Conservation (phyloP, 345 rosid genomes). For the Camelina hispida region DNA sequence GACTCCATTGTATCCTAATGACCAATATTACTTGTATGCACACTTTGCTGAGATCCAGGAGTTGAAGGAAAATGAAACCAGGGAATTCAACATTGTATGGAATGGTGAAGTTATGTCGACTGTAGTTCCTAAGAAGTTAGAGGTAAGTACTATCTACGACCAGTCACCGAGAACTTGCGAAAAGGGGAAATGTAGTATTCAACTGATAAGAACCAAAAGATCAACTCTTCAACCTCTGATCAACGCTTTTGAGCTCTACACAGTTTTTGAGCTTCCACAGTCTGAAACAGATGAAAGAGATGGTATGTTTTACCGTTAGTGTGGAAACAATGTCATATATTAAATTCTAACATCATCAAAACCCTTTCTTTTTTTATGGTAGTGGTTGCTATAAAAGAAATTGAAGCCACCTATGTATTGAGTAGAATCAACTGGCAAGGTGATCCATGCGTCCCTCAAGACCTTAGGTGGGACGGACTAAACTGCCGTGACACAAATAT, state of each 20-base stretch:
- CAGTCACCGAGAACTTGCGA: neutral
- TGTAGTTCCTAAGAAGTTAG: neutral
- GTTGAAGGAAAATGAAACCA: conserved; percentile 16
- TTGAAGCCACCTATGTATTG: neutral
- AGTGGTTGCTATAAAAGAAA: conserved; percentile 6
- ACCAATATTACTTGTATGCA: conserved; percentile 5
- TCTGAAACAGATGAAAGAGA: conserved; percentile 18
- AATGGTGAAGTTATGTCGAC: conserved; percentile 23
- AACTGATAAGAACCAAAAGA: conserved; percentile 5
- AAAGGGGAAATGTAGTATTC: neutral
- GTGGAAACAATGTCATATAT: too few relatives aligned
- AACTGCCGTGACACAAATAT: neutral
- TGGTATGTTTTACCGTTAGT: neutral
- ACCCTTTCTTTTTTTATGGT: neutral
- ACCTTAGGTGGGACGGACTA: conserved; percentile 12
- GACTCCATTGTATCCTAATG: neutral
- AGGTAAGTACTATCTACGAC: neutral
- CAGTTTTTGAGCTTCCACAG: conserved; percentile 16
- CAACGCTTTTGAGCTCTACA: conserved; percentile 36
- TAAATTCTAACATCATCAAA: neutral
- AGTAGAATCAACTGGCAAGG: conserved; percentile 31
- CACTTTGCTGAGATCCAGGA: conserved; percentile 32
- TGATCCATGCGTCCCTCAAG: conserved; percentile 34
- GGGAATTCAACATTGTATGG: conserved; percentile 24
- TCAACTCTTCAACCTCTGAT: conserved; percentile 45